Percentiles rank a stretch among this genome's conserved stretches.
phyloP scores from a whole-genome alignment of 2,329 filamentous ascomycete genomes.

The Cercospora zeae-maydis region DNA sequence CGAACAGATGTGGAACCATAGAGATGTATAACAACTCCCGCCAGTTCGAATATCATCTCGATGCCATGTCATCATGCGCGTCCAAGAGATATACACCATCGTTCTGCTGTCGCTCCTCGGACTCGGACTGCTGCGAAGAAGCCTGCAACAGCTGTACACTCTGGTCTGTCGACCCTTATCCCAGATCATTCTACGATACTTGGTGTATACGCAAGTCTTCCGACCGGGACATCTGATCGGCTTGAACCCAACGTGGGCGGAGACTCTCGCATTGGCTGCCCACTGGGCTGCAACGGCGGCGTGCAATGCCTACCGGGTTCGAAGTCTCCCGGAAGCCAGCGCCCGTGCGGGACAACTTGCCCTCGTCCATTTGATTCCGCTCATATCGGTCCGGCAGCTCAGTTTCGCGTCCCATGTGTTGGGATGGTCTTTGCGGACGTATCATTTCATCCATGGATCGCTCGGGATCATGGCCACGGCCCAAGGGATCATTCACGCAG shows the following conservation, averaged over 20 bases:
- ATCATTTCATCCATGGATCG: not conserved
- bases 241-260: not conserved
- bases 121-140: not conserved
- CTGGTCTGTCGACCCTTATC: not conserved
- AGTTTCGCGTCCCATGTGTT: not conserved
- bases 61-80: not conserved
- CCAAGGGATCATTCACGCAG: not conserved
- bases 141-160: not conserved
- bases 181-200: not conserved
- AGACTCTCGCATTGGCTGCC: not conserved
- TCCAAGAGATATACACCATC: not conserved
- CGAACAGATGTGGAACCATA: not conserved
- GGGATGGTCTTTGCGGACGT: not conserved
- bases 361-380: not conserved
- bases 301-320: not conserved
- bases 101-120: not conserved
- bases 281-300: not conserved
- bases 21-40: not conserved
- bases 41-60: not conserved
- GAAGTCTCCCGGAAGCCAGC: not conserved
- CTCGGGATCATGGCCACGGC: constrained; percentile 4
- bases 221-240: not conserved
- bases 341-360: not conserved
- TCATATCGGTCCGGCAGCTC: not conserved
- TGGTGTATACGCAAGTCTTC: not conserved